phyloP scores from a whole-genome alignment of 2,329 filamentous ascomycete species.

The Huntiella moniliformis region DNA sequence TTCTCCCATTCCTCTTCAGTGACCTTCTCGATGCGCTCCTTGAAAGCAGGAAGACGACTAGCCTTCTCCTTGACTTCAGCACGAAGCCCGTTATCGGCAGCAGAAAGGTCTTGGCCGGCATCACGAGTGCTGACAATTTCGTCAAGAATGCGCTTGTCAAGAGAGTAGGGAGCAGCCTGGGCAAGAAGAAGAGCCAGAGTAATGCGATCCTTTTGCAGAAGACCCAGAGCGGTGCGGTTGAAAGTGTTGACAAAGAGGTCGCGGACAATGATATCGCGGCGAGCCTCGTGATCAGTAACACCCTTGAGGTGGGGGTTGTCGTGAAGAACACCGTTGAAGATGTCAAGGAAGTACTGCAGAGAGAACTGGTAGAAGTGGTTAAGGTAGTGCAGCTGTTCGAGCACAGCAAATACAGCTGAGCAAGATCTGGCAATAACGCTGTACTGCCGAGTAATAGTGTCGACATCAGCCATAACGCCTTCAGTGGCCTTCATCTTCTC shows the following conservation, averaged over 20 bases:
- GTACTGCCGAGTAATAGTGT: slow-evolving; percentile 88
- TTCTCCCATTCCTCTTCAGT: slow-evolving; percentile 51
- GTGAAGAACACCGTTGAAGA: slow-evolving; percentile 82
- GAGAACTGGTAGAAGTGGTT: slow-evolving; percentile 99
- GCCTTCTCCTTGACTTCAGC: slow-evolving; percentile 52
- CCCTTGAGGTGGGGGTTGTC: slow-evolving; percentile 54
- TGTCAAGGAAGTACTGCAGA: slow-evolving; percentile 91
- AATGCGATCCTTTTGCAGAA: slow-evolving; percentile 85
- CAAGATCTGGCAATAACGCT: slow-evolving; percentile 83
- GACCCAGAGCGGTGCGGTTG: slow-evolving; percentile 76
- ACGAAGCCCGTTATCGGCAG: slow-evolving; percentile 18
- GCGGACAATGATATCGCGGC: slow-evolving; percentile 76
- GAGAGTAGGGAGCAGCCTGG: slow-evolving; percentile 86
- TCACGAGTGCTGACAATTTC: slow-evolving; percentile 62
- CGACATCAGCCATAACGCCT: slow-evolving; percentile 94
- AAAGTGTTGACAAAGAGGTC: slow-evolving; percentile 85
- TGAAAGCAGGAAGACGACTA: slow-evolving; percentile 52
- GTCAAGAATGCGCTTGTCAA: slow-evolving; percentile 83
- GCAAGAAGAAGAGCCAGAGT: slow-evolving; percentile 88
- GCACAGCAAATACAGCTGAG: slow-evolving; percentile 89
- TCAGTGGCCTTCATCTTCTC: slow-evolving; percentile 92
- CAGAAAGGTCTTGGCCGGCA: slow-evolving; percentile 57
- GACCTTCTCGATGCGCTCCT: slow-evolving; percentile 47
- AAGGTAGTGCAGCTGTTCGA: slow-evolving; percentile 93
- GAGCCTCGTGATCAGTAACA: slow-evolving; percentile 55